Conservation (phyloP, 2,329 filamentous ascomycete genomes). For the Zarea fungicola region DNA sequence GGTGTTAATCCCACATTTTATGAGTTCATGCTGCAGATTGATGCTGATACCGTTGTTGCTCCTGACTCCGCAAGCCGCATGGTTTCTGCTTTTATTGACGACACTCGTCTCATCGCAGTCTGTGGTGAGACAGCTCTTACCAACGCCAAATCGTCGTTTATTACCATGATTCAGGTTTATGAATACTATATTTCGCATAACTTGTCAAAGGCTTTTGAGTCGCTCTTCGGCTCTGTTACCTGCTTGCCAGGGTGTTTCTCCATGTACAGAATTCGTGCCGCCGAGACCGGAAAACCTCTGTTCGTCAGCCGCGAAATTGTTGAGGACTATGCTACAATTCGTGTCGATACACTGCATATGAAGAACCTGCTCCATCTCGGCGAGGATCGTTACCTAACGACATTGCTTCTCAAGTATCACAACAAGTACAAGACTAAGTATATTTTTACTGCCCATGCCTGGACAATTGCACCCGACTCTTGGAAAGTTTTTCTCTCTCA, state of each 20-base stretch:
- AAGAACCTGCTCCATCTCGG: conserved; percentile 96
- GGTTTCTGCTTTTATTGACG: conserved; percentile 83
- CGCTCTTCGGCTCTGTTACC: conserved; percentile 92
- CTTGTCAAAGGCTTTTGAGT: conserved; percentile 93
- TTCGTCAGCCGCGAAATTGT: conserved; percentile 93
- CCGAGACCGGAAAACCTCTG: conserved; percentile 89
- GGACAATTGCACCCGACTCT: conserved; percentile 93
- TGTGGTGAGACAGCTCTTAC: conserved; percentile 93
- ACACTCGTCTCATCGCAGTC: conserved; percentile 87
- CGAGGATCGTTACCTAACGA: conserved; percentile 96
- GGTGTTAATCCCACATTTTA: conserved; percentile 98
- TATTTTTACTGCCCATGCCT: conserved; percentile 84
- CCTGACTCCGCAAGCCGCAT: conserved; percentile 87
- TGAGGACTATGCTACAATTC: conserved; percentile 82
- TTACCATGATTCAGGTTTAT: conserved; percentile 99
- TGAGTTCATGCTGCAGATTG: conserved; percentile 93
- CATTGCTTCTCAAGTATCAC: conserved; percentile 86
- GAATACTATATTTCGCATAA: conserved; percentile 99
- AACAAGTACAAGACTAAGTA: conserved; percentile 98
- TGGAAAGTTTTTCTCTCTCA: conserved; percentile 95
- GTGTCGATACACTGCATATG: conserved; percentile 96
- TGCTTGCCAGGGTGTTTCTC: conserved; percentile 98
- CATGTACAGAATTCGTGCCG: conserved; percentile 95
- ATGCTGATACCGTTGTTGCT: conserved; percentile 93
- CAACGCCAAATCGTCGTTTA: conserved; percentile 87